phyloP scores from a whole-genome alignment of 371 early-diverging fungal species.

The Umbelopsis sp. region DNA sequence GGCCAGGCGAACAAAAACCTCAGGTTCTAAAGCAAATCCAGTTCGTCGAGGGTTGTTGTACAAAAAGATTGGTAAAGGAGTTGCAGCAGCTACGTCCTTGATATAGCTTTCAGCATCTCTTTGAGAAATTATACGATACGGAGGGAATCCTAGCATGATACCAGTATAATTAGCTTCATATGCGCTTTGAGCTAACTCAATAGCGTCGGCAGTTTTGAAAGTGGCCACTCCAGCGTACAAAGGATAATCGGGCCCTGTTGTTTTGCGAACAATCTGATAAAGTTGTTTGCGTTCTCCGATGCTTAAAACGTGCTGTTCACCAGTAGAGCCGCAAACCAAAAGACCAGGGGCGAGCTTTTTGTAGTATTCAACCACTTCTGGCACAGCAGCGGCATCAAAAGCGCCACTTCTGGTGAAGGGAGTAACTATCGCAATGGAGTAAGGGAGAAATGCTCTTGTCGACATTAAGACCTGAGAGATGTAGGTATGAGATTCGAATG shows the following conservation, averaged over 20 bases:
- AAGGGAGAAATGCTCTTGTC: slow-evolving; percentile 24
- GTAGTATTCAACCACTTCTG: slow-evolving; percentile 30
- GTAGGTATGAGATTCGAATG: too few relatives aligned
- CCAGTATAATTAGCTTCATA: slow-evolving; percentile 25
- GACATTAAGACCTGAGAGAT: neutral
- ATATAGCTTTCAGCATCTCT: slow-evolving; percentile 29
- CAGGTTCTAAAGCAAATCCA: slow-evolving; percentile 28
- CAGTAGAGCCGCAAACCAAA: slow-evolving; percentile 35
- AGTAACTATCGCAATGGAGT: slow-evolving; percentile 35
- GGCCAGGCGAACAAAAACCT: slow-evolving; percentile 26
- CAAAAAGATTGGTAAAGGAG: slow-evolving; percentile 29
- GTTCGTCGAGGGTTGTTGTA: slow-evolving; percentile 37
- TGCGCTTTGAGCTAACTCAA: slow-evolving; percentile 31
- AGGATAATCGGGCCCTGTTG: slow-evolving; percentile 21
- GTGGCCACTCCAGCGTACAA: slow-evolving; percentile 39
- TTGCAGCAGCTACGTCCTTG: slow-evolving; percentile 24
- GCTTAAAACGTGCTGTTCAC: slow-evolving; percentile 39
- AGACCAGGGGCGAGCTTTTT: slow-evolving; percentile 31
- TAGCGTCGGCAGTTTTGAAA: slow-evolving; percentile 36
- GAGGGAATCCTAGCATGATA: slow-evolving; percentile 43
- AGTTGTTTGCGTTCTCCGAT: slow-evolving; percentile 34
- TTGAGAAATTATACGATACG: slow-evolving; percentile 31
- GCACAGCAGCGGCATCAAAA: slow-evolving; percentile 28
- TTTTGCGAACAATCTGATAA: slow-evolving; percentile 21
- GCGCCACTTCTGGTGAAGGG: slow-evolving; percentile 30